phyloP scores from a whole-genome alignment of 768 basidiomycete species.

The Amanita rimosa region DNA sequence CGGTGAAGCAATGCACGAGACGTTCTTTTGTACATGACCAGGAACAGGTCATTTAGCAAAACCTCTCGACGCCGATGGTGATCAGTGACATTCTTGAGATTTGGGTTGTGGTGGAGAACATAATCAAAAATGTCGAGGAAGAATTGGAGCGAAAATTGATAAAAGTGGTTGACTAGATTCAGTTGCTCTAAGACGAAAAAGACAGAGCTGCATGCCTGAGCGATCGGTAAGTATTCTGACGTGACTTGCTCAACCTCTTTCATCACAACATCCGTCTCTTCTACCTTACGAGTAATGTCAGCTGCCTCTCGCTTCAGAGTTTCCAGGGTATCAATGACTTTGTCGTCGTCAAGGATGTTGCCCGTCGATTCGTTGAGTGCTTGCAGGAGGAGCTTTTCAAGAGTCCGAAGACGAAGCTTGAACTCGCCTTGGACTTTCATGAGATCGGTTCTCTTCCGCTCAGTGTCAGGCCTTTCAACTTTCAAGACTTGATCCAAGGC shows the following conservation, averaged over 20 bases:
- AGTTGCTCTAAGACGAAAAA: slow-evolving; percentile 97
- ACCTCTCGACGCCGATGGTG: slow-evolving; percentile 64
- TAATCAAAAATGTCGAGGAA: slow-evolving; percentile 99
- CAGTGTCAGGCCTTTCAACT: slow-evolving; percentile 93
- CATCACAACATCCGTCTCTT: slow-evolving; percentile 95
- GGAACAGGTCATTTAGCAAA: slow-evolving; percentile 80
- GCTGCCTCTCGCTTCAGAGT: slow-evolving; percentile 94
- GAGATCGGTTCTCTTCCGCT: slow-evolving; percentile 89
- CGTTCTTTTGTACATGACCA: slow-evolving; percentile 79
- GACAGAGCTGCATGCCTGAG: slow-evolving; percentile 91
- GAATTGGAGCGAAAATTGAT: slow-evolving; percentile 95
- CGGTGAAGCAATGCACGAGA: slow-evolving; percentile 83
- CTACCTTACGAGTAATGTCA: slow-evolving; percentile 90
- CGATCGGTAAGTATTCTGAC: slow-evolving; percentile 85
- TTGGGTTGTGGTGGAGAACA: slow-evolving; percentile 85
- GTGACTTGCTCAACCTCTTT: slow-evolving; percentile 94
- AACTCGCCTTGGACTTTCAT: slow-evolving; percentile 99
- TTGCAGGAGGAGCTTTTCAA: slow-evolving; percentile 88
- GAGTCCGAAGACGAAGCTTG: slow-evolving; percentile 79
- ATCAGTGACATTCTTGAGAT: slow-evolving; percentile 71
- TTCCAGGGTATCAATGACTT: slow-evolving; percentile 93
- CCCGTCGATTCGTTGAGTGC: slow-evolving; percentile 95
- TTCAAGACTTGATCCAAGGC: slow-evolving; percentile 95
- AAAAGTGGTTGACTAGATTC: slow-evolving; percentile 92
- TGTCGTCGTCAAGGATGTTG: slow-evolving; percentile 97